Conservation (phyloP, 495 filamentous ascomycete species). For the Letharia columbiana region DNA sequence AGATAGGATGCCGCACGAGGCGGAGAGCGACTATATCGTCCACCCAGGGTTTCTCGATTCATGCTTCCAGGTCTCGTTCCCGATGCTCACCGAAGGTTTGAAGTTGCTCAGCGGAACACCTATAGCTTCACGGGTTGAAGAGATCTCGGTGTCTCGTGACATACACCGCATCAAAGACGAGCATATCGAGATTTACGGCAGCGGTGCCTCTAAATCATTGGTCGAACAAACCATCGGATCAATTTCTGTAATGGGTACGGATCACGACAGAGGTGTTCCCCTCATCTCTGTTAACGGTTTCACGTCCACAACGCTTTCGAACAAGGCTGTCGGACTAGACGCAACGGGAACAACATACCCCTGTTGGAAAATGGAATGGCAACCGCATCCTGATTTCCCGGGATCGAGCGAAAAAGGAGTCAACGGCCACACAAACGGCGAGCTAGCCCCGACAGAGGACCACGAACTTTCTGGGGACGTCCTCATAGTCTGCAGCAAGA, state of each 20-base stretch:
- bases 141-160: neutral
- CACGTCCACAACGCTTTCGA: neutral
- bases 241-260: neutral
- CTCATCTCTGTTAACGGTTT: neutral
- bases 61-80: neutral
- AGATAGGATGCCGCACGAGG: neutral
- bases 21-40: neutral
- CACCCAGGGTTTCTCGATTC: neutral
- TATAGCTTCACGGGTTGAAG: neutral
- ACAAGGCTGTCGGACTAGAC: neutral
- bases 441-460: neutral
- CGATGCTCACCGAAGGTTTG: neutral
- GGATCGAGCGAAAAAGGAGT: neutral
- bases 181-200: neutral
- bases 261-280: neutral
- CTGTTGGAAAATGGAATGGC: neutral
- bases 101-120: neutral
- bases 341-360: neutral
- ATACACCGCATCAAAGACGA: neutral
- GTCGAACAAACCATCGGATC: neutral
- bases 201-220: neutral
- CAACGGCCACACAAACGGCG: neutral
- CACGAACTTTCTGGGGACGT: neutral
- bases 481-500: neutral
- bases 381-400: neutral